phyloP scores from a whole-genome alignment of 2,329 filamentous ascomycete genomes.

The Exophiala sp. region DNA sequence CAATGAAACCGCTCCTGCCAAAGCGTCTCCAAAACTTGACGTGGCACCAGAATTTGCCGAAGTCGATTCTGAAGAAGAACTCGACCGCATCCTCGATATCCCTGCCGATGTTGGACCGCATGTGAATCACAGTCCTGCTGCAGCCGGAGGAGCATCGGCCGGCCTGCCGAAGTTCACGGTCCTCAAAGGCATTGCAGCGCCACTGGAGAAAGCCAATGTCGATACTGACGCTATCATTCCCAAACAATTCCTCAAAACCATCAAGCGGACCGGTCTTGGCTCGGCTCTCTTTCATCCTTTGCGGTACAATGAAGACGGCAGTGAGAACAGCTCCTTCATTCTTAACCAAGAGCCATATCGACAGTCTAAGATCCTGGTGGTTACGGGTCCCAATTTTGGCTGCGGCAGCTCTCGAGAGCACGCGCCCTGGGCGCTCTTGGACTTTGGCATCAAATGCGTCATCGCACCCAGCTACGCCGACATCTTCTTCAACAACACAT shows the following conservation, averaged over 20 bases:
- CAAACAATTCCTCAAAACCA: conserved; percentile 98
- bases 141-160: conserved; percentile 45
- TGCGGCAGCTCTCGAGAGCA: conserved; percentile 91
- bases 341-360: conserved; percentile 88
- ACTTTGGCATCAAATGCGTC: conserved; percentile 91
- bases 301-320: conserved; percentile 67
- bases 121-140: conserved; percentile 55
- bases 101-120: conserved; percentile 59
- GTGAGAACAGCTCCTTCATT: conserved; percentile 73
- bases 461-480: conserved; percentile 84
- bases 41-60: conserved; percentile 54
- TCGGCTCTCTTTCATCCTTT: conserved; percentile 79
- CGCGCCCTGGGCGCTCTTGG: conserved; percentile 91
- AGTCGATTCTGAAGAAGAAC: conserved; percentile 55
- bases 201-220: conserved; percentile 80
- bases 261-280: conserved; percentile 93
- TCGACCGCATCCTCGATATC: conserved; percentile 57
- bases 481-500: conserved; percentile 99
- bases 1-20: conserved; percentile 45
- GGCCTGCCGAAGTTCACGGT: conserved; percentile 79
- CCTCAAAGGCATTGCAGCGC: conserved; percentile 80
- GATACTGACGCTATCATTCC: conserved; percentile 99
- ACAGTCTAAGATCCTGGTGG: conserved; percentile 78
- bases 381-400: conserved; percentile 89
- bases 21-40: conserved; percentile 53